Evolutionary conservation across 208 protist species (phyloP).

Genomic region (Leptomonas pyrrhocoris): DNA sequence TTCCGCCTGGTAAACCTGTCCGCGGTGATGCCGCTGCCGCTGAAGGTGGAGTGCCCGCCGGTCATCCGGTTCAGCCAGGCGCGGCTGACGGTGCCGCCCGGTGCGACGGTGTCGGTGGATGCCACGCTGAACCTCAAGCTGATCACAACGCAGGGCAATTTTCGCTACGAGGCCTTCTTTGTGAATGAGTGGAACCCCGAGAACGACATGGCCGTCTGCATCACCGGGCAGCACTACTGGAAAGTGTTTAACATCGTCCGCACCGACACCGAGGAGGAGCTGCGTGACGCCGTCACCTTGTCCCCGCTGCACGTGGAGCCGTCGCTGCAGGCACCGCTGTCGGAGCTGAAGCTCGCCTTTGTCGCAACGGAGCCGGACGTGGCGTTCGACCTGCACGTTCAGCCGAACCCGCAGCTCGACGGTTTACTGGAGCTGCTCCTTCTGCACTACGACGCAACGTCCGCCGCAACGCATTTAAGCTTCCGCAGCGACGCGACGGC

Average conservation of each 20-base stretch:
- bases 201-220: slow-evolving; percentile 84
- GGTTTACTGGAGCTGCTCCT: slow-evolving; percentile 76
- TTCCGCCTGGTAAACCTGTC: slow-evolving; percentile 74
- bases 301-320: slow-evolving; percentile 55
- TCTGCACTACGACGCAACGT: slow-evolving; percentile 80
- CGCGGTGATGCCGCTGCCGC: slow-evolving; percentile 59
- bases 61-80: slow-evolving; percentile 68
- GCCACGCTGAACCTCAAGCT: slow-evolving; percentile 62
- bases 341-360: slow-evolving; percentile 70
- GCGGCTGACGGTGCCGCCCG: slow-evolving; percentile 60
- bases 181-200: slow-evolving; percentile 86
- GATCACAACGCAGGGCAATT: slow-evolving; percentile 74
- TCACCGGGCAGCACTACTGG: slow-evolving; percentile 85
- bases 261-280: slow-evolving; percentile 48
- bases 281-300: slow-evolving; percentile 65
- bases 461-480: slow-evolving; percentile 41
- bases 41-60: slow-evolving; percentile 80
- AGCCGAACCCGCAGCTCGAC: slow-evolving; percentile 66
- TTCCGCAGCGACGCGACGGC: slow-evolving; percentile 49
- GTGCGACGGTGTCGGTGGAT: slow-evolving; percentile 53
- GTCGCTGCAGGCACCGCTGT: slow-evolving; percentile 45
- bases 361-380: slow-evolving; percentile 66
- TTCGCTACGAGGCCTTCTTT: slow-evolving; percentile 80
- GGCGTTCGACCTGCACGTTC: slow-evolving; percentile 48
- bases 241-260: slow-evolving; percentile 75